These are phyloP conservation scores for Exophiala mesophila DNA, from an alignment of 2,329 filamentous ascomycete species.

Conservation along the genomic window DNA sequence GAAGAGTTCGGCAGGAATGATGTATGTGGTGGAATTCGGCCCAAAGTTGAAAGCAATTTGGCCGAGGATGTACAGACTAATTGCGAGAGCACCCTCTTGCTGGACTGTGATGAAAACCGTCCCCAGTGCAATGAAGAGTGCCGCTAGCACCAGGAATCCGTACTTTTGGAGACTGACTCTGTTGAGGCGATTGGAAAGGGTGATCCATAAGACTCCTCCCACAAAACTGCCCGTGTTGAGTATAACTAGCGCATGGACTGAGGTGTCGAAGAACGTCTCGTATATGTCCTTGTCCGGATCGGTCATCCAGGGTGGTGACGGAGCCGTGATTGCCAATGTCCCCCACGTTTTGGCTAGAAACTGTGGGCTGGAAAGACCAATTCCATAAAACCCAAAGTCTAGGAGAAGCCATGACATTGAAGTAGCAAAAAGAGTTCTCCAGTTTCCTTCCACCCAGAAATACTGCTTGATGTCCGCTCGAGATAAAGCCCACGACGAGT, in stretches of 20 bases:
- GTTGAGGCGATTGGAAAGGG: constrained; percentile 37
- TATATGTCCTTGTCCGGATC: constrained; percentile 39
- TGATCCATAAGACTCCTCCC: constrained; percentile 39
- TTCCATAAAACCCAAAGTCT: constrained; percentile 56
- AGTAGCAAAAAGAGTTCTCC: constrained; percentile 42
- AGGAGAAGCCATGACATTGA: constrained; percentile 51
- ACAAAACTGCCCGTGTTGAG: constrained; percentile 40
- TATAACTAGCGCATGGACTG: constrained; percentile 37
- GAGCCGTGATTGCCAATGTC: constrained; percentile 28
- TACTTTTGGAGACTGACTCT: constrained; percentile 42
- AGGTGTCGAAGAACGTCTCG: constrained; percentile 37
- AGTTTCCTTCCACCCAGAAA: constrained; percentile 41
- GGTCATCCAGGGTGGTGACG: constrained; percentile 35
- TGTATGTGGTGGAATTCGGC: constrained; percentile 40
- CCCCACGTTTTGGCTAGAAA: constrained; percentile 41
- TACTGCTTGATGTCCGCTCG: constrained; percentile 37
- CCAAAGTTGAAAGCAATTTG: constrained; percentile 47
- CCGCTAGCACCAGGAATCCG: constrained; percentile 40
- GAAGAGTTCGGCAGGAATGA: constrained; percentile 54
- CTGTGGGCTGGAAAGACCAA: constrained; percentile 44
- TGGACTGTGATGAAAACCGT: constrained; percentile 39
- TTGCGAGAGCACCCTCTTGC: constrained; percentile 32
- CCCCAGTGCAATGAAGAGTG: constrained; percentile 41
- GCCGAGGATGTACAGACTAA: constrained; percentile 42
- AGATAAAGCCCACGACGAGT: constrained; percentile 38